Evolutionary conservation across 1,139 yeast genomes (phyloP).

Genomic region (Suhomyces coccinellae): DNA sequence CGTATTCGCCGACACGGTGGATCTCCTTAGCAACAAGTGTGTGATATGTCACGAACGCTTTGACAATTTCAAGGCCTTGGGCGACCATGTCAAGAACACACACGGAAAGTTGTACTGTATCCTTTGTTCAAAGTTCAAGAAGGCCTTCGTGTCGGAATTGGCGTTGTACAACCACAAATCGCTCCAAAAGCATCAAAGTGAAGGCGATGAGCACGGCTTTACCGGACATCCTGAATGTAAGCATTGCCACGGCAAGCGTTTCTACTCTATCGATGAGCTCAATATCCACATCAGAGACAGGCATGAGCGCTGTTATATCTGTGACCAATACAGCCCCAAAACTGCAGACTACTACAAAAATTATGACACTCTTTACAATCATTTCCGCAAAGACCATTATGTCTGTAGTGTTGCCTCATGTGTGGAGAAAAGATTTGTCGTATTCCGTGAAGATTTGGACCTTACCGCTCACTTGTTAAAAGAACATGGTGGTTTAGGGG

Average conservation of each 20-base stretch:
- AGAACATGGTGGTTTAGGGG: conserved; percentile 64
- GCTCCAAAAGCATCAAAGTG: conserved; percentile 66
- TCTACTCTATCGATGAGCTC: conserved; percentile 88
- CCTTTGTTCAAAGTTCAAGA: conserved; percentile 73
- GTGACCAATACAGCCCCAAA: conserved; percentile 68
- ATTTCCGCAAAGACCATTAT: conserved; percentile 72
- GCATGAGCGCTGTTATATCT: conserved; percentile 89
- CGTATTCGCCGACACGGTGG: conserved; percentile 46
- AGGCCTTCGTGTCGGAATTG: conserved; percentile 74
- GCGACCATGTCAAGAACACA: conserved; percentile 60
- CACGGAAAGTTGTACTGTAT: conserved; percentile 71
- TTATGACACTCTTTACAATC: conserved; percentile 71
- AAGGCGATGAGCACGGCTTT: conserved; percentile 69
- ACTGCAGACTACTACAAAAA: conserved; percentile 77
- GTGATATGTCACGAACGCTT: conserved; percentile 49
- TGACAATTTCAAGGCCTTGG: conserved; percentile 54
- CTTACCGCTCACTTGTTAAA: conserved; percentile 84
- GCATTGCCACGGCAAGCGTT: conserved; percentile 72
- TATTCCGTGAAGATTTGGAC: conserved; percentile 83
- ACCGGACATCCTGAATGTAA: conserved; percentile 88
- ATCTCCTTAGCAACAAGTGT: conserved; percentile 60
- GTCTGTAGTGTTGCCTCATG: conserved; percentile 82
- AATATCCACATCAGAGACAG: conserved; percentile 76
- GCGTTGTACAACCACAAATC: conserved; percentile 60
- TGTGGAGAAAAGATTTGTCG: conserved; percentile 86